phyloP scores from a whole-genome alignment of 2,329 filamentous ascomycete genomes.

The Fusarium foetens region DNA sequence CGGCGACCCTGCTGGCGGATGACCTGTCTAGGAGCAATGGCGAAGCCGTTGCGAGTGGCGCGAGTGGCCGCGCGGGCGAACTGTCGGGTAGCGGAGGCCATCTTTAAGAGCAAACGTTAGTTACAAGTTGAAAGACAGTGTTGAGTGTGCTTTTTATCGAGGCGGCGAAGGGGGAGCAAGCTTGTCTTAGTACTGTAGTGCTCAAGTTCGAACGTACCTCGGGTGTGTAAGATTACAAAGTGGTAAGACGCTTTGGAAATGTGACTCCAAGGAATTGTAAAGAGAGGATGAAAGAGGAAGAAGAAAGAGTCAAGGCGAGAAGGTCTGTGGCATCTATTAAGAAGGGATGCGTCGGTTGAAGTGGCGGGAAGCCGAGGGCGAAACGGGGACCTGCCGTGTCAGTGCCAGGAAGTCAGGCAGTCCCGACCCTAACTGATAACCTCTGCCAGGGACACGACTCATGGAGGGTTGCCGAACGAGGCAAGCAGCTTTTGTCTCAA shows the following conservation, averaged over 20 bases:
- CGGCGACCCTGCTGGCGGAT: conserved; percentile 81
- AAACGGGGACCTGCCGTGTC: conserved; percentile 29
- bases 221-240: conserved; percentile 9
- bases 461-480: conserved; percentile 35
- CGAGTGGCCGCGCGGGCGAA: conserved; percentile 69
- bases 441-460: conserved; percentile 22
- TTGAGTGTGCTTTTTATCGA: not conserved
- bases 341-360: conserved; percentile 31
- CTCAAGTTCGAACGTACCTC: conserved; percentile 32
- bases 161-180: not conserved
- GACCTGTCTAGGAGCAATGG: conserved; percentile 69
- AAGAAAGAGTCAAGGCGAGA: conserved; percentile 7
- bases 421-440: conserved; percentile 15
- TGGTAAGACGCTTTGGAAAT: conserved; percentile 13
- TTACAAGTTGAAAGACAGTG: not conserved
- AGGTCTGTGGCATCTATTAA: conserved; percentile 22
- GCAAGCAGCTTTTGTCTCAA: conserved; percentile 2
- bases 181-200: not conserved
- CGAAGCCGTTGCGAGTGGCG: conserved; percentile 66
- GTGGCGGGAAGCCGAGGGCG: conserved; percentile 28
- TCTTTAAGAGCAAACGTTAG: conserved; percentile 38
- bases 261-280: conserved; percentile 15
- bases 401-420: conserved; percentile 15
- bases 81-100: conserved; percentile 61
- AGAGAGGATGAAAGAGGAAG: conserved; percentile 10